These are phyloP conservation scores for Neohortaea acidophila DNA, from an alignment of 495 filamentous ascomycete genomes.

Conservation along the genomic window DNA sequence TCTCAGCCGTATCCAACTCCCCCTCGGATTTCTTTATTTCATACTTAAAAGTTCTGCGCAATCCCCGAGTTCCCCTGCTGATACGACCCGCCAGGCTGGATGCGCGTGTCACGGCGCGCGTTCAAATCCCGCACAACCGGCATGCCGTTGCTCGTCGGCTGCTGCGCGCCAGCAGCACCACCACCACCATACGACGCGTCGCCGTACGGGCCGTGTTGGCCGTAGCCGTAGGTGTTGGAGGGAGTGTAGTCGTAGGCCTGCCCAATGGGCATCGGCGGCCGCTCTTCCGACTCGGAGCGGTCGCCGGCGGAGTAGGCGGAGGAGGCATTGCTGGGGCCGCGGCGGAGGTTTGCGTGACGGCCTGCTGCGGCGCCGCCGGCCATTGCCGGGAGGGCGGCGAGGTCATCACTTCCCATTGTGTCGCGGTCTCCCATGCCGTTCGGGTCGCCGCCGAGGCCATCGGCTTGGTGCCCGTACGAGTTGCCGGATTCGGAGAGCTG, in stretches of 20 bases:
- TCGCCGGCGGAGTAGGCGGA: constrained; percentile 80
- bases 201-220: constrained; percentile 37
- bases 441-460: constrained; percentile 57
- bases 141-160: constrained; percentile 30
- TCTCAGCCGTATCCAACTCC: too few relatives aligned
- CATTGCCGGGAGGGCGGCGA: constrained; percentile 58
- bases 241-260: constrained; percentile 34
- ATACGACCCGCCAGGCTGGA: constrained; percentile 71
- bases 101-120: constrained; percentile 80
- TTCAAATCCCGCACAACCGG: constrained; percentile 90
- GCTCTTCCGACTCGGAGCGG: constrained; percentile 69
- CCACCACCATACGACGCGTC: constrained; percentile 37
- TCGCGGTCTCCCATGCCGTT: constrained; percentile 44
- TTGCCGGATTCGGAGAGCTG: constrained; percentile 52
- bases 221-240: constrained; percentile 10
- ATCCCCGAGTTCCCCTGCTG: constrained; percentile 87
- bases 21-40: too few relatives aligned
- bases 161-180: constrained; percentile 25
- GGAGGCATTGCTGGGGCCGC: constrained; percentile 89
- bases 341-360: constrained; percentile 55
- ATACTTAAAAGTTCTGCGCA: constrained; percentile 98
- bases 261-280: constrained; percentile 33
- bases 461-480: constrained; percentile 48
- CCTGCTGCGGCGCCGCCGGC: constrained; percentile 40
- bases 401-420: constrained; percentile 33